Base-by-base conservation (phyloP, 305 asterid species). In the Fraxinus velutina region DNA sequence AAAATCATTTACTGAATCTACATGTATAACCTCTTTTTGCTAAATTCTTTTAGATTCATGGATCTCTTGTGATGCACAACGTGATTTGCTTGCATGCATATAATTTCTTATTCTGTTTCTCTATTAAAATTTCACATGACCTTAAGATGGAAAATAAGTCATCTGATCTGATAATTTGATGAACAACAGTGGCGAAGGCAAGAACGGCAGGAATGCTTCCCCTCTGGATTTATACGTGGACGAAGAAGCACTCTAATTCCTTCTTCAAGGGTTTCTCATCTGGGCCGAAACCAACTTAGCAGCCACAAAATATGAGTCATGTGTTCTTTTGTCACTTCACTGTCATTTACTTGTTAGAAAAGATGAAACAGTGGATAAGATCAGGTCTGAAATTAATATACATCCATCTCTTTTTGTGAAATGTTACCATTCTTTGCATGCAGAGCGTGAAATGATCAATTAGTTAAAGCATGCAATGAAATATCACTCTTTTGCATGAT, bases 201-300 rank as follows among this genome's bases (percentile, higher is more conserved):
- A 73, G 74, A 83, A 13, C 4, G 85, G 84, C 33, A 88, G 60
- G 74, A 83, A 13, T 82, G 80, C 83, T 66, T 85, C 88, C 79
- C 84, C 86, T 76, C n/a, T 5, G 33, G 72, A 62, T 62, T 21
- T 62, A 62, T 32, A 22, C 3, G 83, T 83, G 6, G 90, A 90
- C 22, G 93, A 88, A 79, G 92, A 75, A 75, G 89, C 91, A 34
- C 92, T 6, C 72, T 62, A 62, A 62, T 62, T 62, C 33, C 72
- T 6, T 21, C 72, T 8, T 62, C 32, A 1, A 86, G 84, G 91
- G 89, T 86, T 90, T 88, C 36, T 83, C 62, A 4, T 86, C 92
- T 22, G 83, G 92, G 79, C 81, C 89, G 19, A 87, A 88, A 75
- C 91, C 93, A 79, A 85, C 84, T 76, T 85, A 84, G 89, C 2